phyloP scores from a whole-genome alignment of 2,329 filamentous ascomycete species.

The Neoscytalidium dimidiatum region DNA sequence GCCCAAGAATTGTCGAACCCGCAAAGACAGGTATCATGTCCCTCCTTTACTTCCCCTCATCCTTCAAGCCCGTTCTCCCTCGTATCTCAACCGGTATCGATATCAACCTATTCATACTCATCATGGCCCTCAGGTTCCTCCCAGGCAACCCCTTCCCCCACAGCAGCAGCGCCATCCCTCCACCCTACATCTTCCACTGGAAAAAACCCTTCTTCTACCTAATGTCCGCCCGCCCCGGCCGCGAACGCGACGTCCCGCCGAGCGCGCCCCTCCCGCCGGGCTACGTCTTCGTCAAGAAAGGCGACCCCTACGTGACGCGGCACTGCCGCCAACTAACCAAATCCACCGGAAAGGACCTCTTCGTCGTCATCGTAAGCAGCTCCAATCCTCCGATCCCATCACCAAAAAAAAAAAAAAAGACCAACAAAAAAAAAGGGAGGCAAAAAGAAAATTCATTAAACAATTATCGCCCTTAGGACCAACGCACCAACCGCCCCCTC shows the following conservation, averaged over 20 bases:
- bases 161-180: background rate
- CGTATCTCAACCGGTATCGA: background rate
- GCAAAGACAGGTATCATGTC: background rate
- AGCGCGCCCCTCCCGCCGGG: constrained; percentile 26
- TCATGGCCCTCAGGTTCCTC: background rate
- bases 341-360: background rate
- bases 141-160: background rate
- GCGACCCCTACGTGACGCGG: constrained; percentile 46
- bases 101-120: background rate
- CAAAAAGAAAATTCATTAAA: too few relatives aligned
- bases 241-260: background rate
- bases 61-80: background rate
- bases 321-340: constrained; percentile 30
- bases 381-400: constrained; percentile 21
- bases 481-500: constrained; percentile 28
- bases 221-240: background rate
- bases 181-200: background rate
- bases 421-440: too few relatives aligned
- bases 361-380: background rate
- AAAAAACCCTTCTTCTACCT: background rate
- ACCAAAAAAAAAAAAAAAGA: constrained; percentile 21
- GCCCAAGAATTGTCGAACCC: background rate
- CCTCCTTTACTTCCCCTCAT: background rate
- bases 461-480: too few relatives aligned
- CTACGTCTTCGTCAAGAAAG: constrained; percentile 45